These are phyloP conservation scores for Isatis tinctoria DNA, from an alignment of 345 rosid genomes.

Conservation along the genomic window DNA sequence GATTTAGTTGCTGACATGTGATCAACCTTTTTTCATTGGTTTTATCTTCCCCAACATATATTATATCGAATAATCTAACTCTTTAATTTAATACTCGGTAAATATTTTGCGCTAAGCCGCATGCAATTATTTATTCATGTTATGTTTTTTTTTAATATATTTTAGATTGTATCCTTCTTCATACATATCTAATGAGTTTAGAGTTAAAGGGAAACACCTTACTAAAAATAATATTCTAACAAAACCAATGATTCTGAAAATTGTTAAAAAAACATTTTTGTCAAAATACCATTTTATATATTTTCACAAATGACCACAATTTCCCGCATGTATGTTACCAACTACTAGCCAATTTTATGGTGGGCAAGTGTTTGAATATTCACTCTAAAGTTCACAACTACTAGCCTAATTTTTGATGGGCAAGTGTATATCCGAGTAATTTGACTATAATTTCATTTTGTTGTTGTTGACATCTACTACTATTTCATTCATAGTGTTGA, in stretches of 20 bases:
- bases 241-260: neutral
- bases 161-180: too few relatives aligned
- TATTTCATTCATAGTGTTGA: too few relatives aligned
- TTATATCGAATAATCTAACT: neutral
- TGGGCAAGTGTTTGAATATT: too few relatives aligned
- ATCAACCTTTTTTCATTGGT: neutral
- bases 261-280: neutral
- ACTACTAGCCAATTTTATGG: neutral
- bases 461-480: too few relatives aligned
- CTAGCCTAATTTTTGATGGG: neutral
- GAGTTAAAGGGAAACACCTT: neutral
- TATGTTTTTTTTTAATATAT: too few relatives aligned
- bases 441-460: too few relatives aligned
- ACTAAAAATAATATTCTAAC: neutral
- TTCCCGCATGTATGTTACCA: neutral
- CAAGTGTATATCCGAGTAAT: too few relatives aligned
- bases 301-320: neutral
- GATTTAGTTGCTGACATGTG: neutral
- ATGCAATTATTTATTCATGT: too few relatives aligned
- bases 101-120: neutral
- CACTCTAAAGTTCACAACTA: too few relatives aligned
- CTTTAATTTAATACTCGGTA: neutral
- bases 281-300: too few relatives aligned
- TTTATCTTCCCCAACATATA: neutral
- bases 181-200: too few relatives aligned